Base-by-base conservation (phyloP, 768 basidiomycete genomes). In the Crassisporium funariophilum region DNA sequence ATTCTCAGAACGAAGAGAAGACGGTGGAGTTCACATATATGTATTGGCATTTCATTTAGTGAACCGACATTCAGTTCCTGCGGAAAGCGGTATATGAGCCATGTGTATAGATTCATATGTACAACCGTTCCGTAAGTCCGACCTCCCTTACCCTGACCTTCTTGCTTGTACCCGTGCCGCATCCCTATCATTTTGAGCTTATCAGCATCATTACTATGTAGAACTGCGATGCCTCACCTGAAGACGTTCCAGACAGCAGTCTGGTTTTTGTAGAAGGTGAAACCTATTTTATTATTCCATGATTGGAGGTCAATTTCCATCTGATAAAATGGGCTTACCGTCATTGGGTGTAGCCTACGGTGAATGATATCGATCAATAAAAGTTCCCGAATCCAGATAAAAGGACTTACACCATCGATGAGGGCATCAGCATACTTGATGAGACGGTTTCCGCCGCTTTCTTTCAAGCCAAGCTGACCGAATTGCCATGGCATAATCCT, bases 401-500 rank as follows among this genome's bases (percentile, higher is more conserved):
- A 13, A 46, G 35, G 7, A 57, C 65, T 37, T 53, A 70, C 70
- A 12, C 78, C 79, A 46, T 77, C 55, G 41, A 78, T 68, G 44
- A 83, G 57, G 13, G 70, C 73, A 54, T 82, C 78, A 4, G 76
- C 73, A 49, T 82, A 81, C 60, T 81, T 79, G 49, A 81, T 73
- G 34, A 77, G 55, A 23, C 75, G 72, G 52, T 81, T 76, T 2
- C 79, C 81, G 3, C 75, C 74, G 52, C 65, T 62, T 53, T 83
- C 79, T 22, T 66, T 78, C 44, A 81, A 59, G 21, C 71, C 73
- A 3, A 76, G 57, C 38, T 67, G 62, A 5, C 81, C 79, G 44
- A 77, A 80, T 61, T 83, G 79, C 79, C 80, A 83, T 1, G 78
- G 79, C 68, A 82, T 72, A 33, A 83, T 78, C 1, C 80, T 76